Base-by-base conservation (phyloP, 2,329 filamentous ascomycete genomes). In the Chaetomiaceae sp. region DNA sequence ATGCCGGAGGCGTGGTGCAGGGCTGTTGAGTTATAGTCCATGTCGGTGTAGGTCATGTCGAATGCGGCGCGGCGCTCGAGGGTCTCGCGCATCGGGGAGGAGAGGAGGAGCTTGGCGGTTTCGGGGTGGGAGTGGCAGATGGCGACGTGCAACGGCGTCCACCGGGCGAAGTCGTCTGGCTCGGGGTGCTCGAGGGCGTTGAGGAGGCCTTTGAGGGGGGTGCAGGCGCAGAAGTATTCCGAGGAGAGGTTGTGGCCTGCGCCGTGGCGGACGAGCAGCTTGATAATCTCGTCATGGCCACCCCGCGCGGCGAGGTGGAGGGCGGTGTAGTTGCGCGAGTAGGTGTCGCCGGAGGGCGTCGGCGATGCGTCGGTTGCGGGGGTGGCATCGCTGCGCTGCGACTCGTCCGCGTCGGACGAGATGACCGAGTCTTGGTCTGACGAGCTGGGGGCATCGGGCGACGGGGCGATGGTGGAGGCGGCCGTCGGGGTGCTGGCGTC, bases 141-240 rank as follows among this genome's bases (percentile, higher is more conserved):
- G 40, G 65, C 63, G 38, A 59, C 36, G 53, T 67, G 65, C 11
- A 67, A 59, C 6, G 65, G 56, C 5, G 63, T 57, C 62, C 60
- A 65, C 3, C 12, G 17, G 17, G 39, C 45, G 2, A 22, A 27
- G 17, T 25, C 25, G 6, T 46, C 47, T 1, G 23, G 19, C 27
- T 54, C 31, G 2, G 61, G 62, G 37, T 54, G 36, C 25, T 64
- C 61, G 4, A 55, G 47, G 2, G 52, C 49, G 47, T 61, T 62
- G 36, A 63, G 43, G 11, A 64, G 48, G 3, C 62, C 60, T 27
- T 53, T 50, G 14, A 58, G 52, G 9, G 43, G 51, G 9, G 44
- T 36, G 48, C 63, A 66, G 43, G 54, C 47, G 56, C 65, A 66
- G 27, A 65, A 51, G 23, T 47, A 37, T 9, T 51, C 38, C 4